Base-by-base conservation (phyloP, 1,139 yeast genomes). In the Saccharomyces hybrid region DNA sequence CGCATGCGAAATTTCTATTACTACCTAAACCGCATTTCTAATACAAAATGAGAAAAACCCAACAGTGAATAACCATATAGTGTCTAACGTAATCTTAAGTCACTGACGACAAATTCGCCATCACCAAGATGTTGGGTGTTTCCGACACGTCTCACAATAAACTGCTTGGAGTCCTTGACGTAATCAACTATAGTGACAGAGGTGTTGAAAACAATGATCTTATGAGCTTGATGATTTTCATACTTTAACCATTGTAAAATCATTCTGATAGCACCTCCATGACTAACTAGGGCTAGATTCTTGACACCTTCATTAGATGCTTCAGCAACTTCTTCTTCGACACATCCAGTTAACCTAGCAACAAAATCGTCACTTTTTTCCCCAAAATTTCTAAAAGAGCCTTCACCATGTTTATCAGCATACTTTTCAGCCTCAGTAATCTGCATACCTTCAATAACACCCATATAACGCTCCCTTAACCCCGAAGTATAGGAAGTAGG, bases 241-340 rank as follows among this genome's bases (percentile, higher is more conserved):
- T 70, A 72, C 53, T 80, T 62, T 14, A 72, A 57, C 61, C 65
- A 67, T 56, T 64, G 78, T 51, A 80, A 65, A 49, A 85, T 77
- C 49, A 82, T 78, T 52, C 88, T 78, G 34, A 90, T 83, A 1
- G 88, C 88, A 5, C 96, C 96, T 20, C 97, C 97, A 66, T 90
- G 97, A 11, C 93, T 83, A 55, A 93, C 83, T 27, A 89, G 58
- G 28, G 84, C 73, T 1, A 86, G 77, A 57, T 85, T 85, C 49
- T 70, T 67, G 57, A 73, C 68, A 20, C 53, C 47, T 3, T 71
- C 64, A 0, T 63, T 64, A 1, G 63, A 58, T 8, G 81, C 73
- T 14, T 71, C 70, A 6, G 71, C 71, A 2, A 83, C 64, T 0
- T 83, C 67, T 2, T 58, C 55, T 23, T 75, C 71, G 76, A 87